Conservation (phyloP, 805 yeast genomes). For the Pichia deserticola region DNA sequence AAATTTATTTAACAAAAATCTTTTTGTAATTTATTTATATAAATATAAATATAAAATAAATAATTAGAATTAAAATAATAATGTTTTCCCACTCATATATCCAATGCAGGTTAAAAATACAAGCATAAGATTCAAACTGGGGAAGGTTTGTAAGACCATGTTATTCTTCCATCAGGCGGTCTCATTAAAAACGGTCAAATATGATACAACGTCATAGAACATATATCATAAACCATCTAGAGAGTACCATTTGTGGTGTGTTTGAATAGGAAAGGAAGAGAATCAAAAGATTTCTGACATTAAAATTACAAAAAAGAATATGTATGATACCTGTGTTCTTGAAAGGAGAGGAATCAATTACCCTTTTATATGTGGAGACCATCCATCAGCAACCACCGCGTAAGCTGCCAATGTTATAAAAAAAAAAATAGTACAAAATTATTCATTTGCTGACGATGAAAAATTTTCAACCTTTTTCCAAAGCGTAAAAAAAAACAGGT, state of each 20-base stretch:
- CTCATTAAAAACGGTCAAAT: background rate
- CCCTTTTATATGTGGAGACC: too few species aligned
- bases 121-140: slow-evolving; percentile 14
- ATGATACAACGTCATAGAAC: background rate
- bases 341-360: too few species aligned
- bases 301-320: too few species aligned
- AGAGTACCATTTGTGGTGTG: background rate
- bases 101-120: slow-evolving; percentile 12
- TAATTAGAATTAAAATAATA: background rate
- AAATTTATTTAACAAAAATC: background rate
- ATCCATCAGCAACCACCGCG: too few species aligned
- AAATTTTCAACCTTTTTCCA: background rate
- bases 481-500: background rate
- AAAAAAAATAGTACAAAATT: too few species aligned
- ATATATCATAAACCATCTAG: background rate
- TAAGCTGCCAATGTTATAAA: background rate
- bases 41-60: background rate
- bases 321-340: too few species aligned
- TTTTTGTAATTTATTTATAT: background rate
- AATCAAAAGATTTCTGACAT: too few species aligned
- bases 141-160: slow-evolving; percentile 6
- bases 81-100: slow-evolving; percentile 14
- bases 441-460: background rate
- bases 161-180: slow-evolving; percentile 4
- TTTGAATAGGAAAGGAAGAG: background rate